Base-by-base conservation (phyloP, 2,329 filamentous ascomycete genomes). In the Amesomyces nigricolor region DNA sequence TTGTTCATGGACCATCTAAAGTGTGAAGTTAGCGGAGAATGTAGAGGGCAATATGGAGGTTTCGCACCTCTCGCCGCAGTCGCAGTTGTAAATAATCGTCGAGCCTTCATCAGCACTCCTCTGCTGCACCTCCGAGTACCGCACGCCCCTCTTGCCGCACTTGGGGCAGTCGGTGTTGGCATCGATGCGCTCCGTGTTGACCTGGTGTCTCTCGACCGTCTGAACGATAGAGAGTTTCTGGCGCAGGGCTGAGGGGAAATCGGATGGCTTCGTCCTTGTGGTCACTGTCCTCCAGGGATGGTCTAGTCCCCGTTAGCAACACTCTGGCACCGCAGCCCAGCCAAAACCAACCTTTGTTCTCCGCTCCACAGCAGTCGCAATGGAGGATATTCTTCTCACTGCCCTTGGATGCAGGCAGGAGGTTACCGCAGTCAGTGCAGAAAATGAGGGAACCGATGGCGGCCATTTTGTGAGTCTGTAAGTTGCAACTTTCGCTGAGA, bases 91-190 rank as follows among this genome's bases (percentile, higher is more conserved):
- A 67, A 96, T 95, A 53, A 96, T 83, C 0, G 92, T 96, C 62
- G 87, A 89, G 58, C 94, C 94, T 82, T 97, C 92, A 70, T 99
- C 94, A 53, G 92, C 94, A 76, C 91, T 86, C 64, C 92, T 86
- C 65, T 96, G 75, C 70, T 99, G 94, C 58, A 90, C 83, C 2
- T 87, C 87, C 48, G 89, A 88, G 70, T 86, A 97, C 64, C 85
- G 87, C 71, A 97, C 90, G 68, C 95, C 86, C 51, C 84, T 85
- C 51, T 84, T 78, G 14, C 87, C 89, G 70, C 94, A 97, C 66
- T 90, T 85, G 45, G 86, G 81, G 69, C 94, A 97, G 79, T 83
- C 69, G 87, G 78, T 58, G 81, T 75, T 63, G 81, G 88, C 43
- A 68, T 77, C 49, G 85, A 87, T 67, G 87, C 87, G 42, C 57